Evolutionary conservation across 352 stramenopile species (phyloP).

Genomic region (Achlya hypogyna): DNA sequence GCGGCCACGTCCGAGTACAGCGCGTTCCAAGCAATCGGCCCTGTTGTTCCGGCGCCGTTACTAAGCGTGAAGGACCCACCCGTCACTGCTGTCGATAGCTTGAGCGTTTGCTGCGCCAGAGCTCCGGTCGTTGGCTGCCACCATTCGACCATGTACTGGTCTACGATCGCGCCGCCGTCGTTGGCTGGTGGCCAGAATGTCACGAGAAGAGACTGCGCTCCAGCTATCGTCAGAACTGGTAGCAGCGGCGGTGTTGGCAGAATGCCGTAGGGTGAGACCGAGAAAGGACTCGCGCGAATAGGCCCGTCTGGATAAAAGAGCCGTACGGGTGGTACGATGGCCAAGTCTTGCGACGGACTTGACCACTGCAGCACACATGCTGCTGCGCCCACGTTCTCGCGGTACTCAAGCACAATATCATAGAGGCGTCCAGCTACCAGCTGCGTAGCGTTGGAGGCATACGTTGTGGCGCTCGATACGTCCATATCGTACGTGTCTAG

Average conservation of each 20-base stretch:
- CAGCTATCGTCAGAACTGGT: slow-evolving; percentile 36
- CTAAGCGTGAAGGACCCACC: slow-evolving; percentile 76
- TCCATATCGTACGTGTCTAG: slow-evolving; percentile 77
- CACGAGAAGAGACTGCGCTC: slow-evolving; percentile 55
- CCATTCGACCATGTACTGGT: slow-evolving; percentile 85
- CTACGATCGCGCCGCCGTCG: slow-evolving; percentile 79
- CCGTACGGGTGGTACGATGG: slow-evolving; percentile 72
- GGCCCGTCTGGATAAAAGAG: slow-evolving; percentile 73
- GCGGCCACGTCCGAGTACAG: slow-evolving; percentile 69
- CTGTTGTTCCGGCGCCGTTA: slow-evolving; percentile 41
- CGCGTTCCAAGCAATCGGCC: slow-evolving; percentile 39
- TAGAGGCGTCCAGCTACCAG: slow-evolving; percentile 66
- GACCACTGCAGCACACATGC: slow-evolving; percentile 82
- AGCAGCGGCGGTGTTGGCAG: slow-evolving; percentile 44
- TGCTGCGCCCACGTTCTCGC: slow-evolving; percentile 83
- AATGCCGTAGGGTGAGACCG: slow-evolving; percentile 37
- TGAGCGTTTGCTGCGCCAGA: slow-evolving; percentile 69
- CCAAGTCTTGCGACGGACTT: slow-evolving; percentile 80
- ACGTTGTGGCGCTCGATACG: slow-evolving; percentile 12
- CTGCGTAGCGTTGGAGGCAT: slow-evolving; percentile 15
- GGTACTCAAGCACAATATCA: slow-evolving; percentile 88
- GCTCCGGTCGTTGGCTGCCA: slow-evolving; percentile 39
- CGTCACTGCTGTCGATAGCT: slow-evolving; percentile 64
- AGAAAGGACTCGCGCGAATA: slow-evolving; percentile 61
- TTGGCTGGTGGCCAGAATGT: slow-evolving; percentile 75